Base-by-base conservation (phyloP, 2,329 filamentous ascomycete genomes). In the Microdochium paspali region DNA sequence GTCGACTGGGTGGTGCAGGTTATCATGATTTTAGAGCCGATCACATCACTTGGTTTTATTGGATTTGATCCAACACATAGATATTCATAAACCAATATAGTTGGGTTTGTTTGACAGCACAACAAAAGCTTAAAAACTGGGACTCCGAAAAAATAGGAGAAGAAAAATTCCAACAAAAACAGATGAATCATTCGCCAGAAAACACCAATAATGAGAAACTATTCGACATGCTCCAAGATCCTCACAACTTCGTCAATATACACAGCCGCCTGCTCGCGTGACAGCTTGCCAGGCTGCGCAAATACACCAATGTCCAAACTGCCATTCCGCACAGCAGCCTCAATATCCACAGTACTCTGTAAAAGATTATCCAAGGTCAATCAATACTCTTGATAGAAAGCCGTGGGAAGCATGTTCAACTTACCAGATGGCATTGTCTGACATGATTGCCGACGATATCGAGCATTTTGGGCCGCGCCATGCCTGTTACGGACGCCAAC, bases 311-410 rank as follows among this genome's bases (percentile, higher is more conserved):
- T 23, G 47, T 75, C 71, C 49, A 82, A 57, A 5, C 54, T 58
- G n/a, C 71, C 70, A 30, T 70, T 58, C 7, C 65, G 59, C 18
- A 79, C 58, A 9, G 73, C 74, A 9, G 71, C 69, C 61, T 81
- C 78, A 12, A 81, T 56, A 56, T 82, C 77, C 24, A 81, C 54
- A 10, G 74, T 67, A 52, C 74, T 66, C 73, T 79, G 54, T 43
- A 47, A 15, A 21, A 15, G 31, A 15, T 6, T 23, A 46, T 44
- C 42, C 18, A 44, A 12, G 21, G 45, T 50, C 26, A 56, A 50
- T 46, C 10, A 45, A 5, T 10, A 24, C 6, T 12, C n/a, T 40
- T 43, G 13, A n/a, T 43, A 10, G 18, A 4, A 43, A n/a, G 4
- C 15, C 39, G 7, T 21, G 31, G 18, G 13, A 15, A 43, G 9